Base-by-base conservation (phyloP, 2,329 filamentous ascomycete genomes). In the Colletotrichum liaoningense region DNA sequence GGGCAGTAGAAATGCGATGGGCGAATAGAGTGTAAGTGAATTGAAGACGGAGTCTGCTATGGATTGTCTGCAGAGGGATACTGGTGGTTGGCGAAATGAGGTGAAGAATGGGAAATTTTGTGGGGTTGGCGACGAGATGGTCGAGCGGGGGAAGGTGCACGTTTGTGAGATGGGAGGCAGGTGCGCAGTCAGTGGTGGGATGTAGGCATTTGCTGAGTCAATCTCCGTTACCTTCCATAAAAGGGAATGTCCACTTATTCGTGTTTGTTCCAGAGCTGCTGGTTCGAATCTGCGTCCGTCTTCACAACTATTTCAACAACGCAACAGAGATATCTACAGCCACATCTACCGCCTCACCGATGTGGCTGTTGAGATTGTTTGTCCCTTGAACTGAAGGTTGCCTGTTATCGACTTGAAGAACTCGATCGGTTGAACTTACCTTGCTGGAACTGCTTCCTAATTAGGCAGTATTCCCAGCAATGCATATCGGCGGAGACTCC, bases 121-220 rank as follows among this genome's bases (percentile, higher is more conserved):
- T 75, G 74, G 74, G 46, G 75, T 68, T 56, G 38, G 69, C 68
- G 69, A 78, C 73, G 77, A 68, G 71, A 67, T 81, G 80, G 80
- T 79, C 80, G 78, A 81, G 79, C 79, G 79, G 79, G 79, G 78
- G 80, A 77, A 68, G 42, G 63, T 62, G 71, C 56, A 28, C 65
- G 58, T 72, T 72, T 72, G 49, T 19, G 57, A 30, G 14, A 24
- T 26, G 26, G 26, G 8, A 24, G 35, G 42, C 35, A 12, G 35
- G 24, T 19, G 38, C 38, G 16, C 14, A 42, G 38, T 16, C 16
- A 42, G 38, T 42, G 38, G 38, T 16, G 38, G 38, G 26, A 33
- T 46, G n/a, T 22, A n/a, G 6, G n/a, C 22, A 16, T 14, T n/a
- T 59, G 46, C 69, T 63, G 24, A 69, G 70, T 64, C 70, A 64